Evolutionary conservation across 1,284 basidiomycete species (phyloP).

Genomic region (Cutaneotrichosporon dermatis): DNA sequence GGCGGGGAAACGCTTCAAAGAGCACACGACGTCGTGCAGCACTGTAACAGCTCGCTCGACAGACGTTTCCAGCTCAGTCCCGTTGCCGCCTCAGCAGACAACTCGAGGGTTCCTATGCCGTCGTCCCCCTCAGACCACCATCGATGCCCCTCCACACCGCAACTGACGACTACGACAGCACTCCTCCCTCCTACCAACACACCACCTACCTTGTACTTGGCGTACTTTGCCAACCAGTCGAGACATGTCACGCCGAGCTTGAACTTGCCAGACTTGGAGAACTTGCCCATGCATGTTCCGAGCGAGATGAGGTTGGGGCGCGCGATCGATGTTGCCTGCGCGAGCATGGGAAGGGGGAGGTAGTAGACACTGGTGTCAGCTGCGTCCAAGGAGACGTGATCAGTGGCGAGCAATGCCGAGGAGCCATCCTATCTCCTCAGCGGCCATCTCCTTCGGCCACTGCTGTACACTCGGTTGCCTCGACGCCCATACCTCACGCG

Average conservation of each 20-base stretch:
- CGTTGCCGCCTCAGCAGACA: too few species aligned
- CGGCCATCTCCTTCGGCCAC: too few species aligned
- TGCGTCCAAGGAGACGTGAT: too few species aligned
- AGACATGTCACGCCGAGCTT: slow-evolving; percentile 91
- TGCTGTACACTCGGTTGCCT: neutral
- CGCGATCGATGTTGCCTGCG: slow-evolving; percentile 84
- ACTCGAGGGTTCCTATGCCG: too few species aligned
- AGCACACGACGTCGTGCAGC: too few species aligned
- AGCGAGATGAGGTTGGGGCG: slow-evolving; percentile 88
- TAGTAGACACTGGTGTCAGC: slow-evolving; percentile 65
- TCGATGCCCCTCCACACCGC: neutral
- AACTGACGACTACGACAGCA: neutral
- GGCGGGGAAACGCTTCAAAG: too few species aligned
- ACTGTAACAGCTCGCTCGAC: too few species aligned
- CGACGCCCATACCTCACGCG: too few species aligned
- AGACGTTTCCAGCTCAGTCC: too few species aligned
- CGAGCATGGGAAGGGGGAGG: slow-evolving; percentile 88
- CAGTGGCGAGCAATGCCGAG: too few species aligned
- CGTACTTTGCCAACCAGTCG: slow-evolving; percentile 92
- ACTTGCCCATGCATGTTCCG: slow-evolving; percentile 97
- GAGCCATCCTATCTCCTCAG: too few species aligned
- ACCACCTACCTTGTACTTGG: slow-evolving; percentile 83
- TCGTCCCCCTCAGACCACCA: neutral
- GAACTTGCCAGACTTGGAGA: slow-evolving; percentile 96
- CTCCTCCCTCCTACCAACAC: neutral